Conservation (phyloP, 495 filamentous ascomycete genomes). For the Aspergillus ostianus region DNA sequence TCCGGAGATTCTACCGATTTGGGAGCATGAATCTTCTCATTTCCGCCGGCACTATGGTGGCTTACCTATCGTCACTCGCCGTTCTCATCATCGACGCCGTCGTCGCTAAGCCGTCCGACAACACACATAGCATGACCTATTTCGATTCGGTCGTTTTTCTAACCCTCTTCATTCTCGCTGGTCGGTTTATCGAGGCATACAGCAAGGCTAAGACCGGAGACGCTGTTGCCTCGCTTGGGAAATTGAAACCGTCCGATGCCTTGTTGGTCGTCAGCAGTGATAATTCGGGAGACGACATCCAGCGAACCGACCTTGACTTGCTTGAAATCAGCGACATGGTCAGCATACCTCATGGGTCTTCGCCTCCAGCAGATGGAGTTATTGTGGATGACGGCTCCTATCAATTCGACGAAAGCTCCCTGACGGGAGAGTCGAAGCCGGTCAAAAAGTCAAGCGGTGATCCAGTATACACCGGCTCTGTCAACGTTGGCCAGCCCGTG, state of each 20-base stretch:
- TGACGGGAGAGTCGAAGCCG: conserved; percentile 83
- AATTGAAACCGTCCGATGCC: conserved; percentile 78
- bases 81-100: conserved; percentile 70
- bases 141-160: conserved; percentile 95
- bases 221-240: conserved; percentile 75
- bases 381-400: conserved; percentile 59
- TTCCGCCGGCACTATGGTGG: conserved; percentile 82
- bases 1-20: conserved; percentile 83
- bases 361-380: conserved; percentile 81
- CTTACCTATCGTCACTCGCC: conserved; percentile 81
- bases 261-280: conserved; percentile 52
- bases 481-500: conserved; percentile 76
- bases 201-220: conserved; percentile 91
- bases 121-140: conserved; percentile 63
- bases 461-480: conserved; percentile 77
- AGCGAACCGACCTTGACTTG: conserved; percentile 62
- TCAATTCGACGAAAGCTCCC: conserved; percentile 82
- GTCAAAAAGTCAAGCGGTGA: conserved; percentile 72
- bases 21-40: conserved; percentile 97
- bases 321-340: conserved; percentile 84
- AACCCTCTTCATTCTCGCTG: conserved; percentile 84
- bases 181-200: conserved; percentile 81
- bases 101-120: conserved; percentile 25
- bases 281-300: conserved; percentile 22
- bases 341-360: conserved; percentile 71